Evolutionary conservation across 345 rosid species (phyloP).

Genomic region (Euclidium syriacum): DNA sequence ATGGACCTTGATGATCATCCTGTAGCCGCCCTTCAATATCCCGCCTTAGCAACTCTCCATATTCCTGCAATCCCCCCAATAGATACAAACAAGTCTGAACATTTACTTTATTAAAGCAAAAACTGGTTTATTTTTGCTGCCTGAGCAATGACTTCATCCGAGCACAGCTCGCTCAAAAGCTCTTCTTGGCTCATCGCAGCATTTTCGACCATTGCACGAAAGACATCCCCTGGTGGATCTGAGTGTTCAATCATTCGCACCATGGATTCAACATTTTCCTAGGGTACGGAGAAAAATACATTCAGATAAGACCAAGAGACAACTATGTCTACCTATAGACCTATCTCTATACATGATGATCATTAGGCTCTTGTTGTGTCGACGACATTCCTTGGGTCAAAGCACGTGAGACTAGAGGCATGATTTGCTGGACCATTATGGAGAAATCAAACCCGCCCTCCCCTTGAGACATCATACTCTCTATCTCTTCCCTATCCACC

Average conservation of each 20-base stretch:
- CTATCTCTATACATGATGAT: too few relatives aligned
- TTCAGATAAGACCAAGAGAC: background rate
- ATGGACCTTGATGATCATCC: slow-evolving; percentile 31
- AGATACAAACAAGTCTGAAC: background rate
- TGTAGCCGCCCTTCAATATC: slow-evolving; percentile 42
- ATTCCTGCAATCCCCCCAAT: slow-evolving; percentile 45
- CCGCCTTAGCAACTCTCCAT: slow-evolving; percentile 48
- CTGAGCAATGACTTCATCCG: slow-evolving; percentile 49
- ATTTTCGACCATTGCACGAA: slow-evolving; percentile 50
- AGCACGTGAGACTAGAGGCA: slow-evolving; percentile 91
- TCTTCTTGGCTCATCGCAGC: slow-evolving; percentile 44
- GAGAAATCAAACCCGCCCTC: slow-evolving; percentile 69
- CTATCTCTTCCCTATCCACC: slow-evolving; percentile 67
- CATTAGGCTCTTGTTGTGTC: slow-evolving; percentile 31
- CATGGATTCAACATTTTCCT: slow-evolving; percentile 48
- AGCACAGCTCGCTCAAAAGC: slow-evolving; percentile 46
- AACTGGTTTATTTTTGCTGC: slow-evolving; percentile 32
- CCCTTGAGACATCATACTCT: slow-evolving; percentile 59
- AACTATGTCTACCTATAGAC: too few relatives aligned
- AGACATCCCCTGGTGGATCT: slow-evolving; percentile 51
- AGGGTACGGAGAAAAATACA: background rate
- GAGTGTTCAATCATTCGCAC: slow-evolving; percentile 51
- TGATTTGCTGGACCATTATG: slow-evolving; percentile 85
- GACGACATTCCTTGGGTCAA: slow-evolving; percentile 43
- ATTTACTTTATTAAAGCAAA: background rate